Conservation (phyloP, 352 stramenopile genomes). For the Pythium periplocum region DNA sequence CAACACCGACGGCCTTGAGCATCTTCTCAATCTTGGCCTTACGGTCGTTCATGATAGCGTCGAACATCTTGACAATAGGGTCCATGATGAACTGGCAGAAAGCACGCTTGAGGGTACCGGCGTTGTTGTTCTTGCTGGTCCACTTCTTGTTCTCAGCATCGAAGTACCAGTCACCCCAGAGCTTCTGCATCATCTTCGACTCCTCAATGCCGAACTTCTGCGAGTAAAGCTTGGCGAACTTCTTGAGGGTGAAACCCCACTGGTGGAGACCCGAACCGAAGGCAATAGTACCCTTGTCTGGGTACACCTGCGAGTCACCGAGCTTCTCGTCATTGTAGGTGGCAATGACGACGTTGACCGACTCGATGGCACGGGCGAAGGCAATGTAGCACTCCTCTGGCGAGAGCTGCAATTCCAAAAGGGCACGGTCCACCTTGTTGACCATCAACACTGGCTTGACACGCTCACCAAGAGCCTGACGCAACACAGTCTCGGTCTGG, state of each 20-base stretch:
- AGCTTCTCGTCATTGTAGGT: conserved; percentile 98
- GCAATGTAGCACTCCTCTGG: conserved; percentile 99
- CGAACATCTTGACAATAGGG: conserved; percentile 99
- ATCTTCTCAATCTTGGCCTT: conserved; percentile 98
- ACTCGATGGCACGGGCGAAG: conserved; percentile 98
- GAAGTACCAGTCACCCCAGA: conserved; percentile 99
- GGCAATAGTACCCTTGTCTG: conserved; percentile 96
- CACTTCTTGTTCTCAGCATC: conserved; percentile 95
- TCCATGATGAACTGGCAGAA: conserved; percentile 99
- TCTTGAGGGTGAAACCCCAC: conserved; percentile 99
- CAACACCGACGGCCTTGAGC: conserved; percentile 94
- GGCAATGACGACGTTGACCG: conserved; percentile 99
- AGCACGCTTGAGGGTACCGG: conserved; percentile 93
- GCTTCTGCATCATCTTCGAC: conserved; percentile 99
- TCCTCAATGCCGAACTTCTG: conserved; percentile 98
- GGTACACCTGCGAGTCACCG: conserved; percentile 97
- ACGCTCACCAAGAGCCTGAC: conserved; percentile 97
- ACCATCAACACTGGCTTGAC: conserved; percentile 99
- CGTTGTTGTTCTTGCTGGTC: conserved; percentile 92
- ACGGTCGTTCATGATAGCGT: conserved; percentile 99
- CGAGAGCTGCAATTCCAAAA: conserved; percentile 98
- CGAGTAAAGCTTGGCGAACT: conserved; percentile 98
- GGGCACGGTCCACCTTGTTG: conserved; percentile 99
- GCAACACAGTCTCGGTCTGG: conserved; percentile 99
- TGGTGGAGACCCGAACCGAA: conserved; percentile 99